These are phyloP conservation scores for Suillus paluster DNA, from an alignment of 768 basidiomycete species.

Conservation along the genomic window DNA sequence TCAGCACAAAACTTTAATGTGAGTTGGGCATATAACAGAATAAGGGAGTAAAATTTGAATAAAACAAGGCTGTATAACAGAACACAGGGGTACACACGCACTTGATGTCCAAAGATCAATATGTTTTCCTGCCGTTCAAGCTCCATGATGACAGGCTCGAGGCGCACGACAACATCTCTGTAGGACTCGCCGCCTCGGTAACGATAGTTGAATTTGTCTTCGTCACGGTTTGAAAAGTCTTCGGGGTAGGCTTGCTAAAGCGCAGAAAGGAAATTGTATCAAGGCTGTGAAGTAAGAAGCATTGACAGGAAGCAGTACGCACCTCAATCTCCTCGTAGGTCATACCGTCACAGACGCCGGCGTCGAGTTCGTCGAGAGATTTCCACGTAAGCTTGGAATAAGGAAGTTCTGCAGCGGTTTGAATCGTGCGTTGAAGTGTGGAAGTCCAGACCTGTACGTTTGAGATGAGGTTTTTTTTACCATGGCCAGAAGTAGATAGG, in stretches of 20 bases:
- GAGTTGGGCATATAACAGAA: background rate
- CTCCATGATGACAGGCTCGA: slow-evolving; percentile 99
- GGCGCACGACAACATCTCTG: slow-evolving; percentile 91
- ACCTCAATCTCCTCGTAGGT: slow-evolving; percentile 99
- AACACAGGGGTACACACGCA: slow-evolving; percentile 24
- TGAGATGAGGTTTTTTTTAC: background rate
- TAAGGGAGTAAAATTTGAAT: background rate
- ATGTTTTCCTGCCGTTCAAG: slow-evolving; percentile 98
- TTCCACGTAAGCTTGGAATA: slow-evolving; percentile 98
- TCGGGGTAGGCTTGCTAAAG: slow-evolving; percentile 90
- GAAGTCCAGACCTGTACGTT: slow-evolving; percentile 91
- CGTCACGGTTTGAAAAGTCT: slow-evolving; percentile 96
- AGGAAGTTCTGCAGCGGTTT: slow-evolving; percentile 81
- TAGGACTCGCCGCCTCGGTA: slow-evolving; percentile 98
- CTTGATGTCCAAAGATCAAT: slow-evolving; percentile 95
- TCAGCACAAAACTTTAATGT: slow-evolving; percentile 9
- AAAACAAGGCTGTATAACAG: background rate
- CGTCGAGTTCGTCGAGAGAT: slow-evolving; percentile 96
- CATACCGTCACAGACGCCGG: slow-evolving; percentile 99
- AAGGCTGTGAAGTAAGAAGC: background rate
- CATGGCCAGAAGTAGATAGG: background rate
- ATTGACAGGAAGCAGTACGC: slow-evolving; percentile 18
- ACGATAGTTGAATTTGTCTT: slow-evolving; percentile 99
- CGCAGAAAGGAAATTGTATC: slow-evolving; percentile 1
- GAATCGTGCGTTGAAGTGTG: slow-evolving; percentile 91